Evolutionary conservation across 2,329 filamentous ascomycete species (phyloP).

Genomic region (Didymella glomerata): DNA sequence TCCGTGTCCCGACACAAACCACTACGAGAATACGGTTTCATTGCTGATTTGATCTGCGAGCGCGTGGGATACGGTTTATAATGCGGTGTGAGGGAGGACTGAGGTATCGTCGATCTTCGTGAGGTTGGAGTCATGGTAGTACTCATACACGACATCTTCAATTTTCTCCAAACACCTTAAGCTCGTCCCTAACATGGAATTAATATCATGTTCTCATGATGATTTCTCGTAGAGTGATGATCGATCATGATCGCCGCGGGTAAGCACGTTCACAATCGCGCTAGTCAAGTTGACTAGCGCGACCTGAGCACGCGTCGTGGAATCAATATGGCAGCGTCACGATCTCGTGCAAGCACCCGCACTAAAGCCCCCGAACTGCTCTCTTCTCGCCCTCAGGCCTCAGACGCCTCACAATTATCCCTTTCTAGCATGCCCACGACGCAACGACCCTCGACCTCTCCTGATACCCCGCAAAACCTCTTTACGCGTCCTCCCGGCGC

Average conservation of each 20-base stretch:
- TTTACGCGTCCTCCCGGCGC: constrained; percentile 40
- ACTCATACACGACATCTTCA: no score
- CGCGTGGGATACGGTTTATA: no score
- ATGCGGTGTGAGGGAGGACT: no score
- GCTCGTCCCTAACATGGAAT: no score
- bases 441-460: constrained; percentile 30
- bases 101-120: no score
- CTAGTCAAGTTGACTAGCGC: constrained; percentile 30
- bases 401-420: constrained; percentile 31
- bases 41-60: no score
- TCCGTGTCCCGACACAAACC: no score
- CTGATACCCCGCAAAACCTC: constrained; percentile 26
- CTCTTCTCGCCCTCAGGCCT: constrained; percentile 25
- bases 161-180: no score
- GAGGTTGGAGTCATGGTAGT: no score
- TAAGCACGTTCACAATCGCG: constrained; percentile 32
- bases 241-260: constrained; percentile 24
- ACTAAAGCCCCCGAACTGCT: constrained; percentile 35
- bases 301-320: constrained; percentile 24
- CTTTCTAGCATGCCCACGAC: constrained; percentile 21
- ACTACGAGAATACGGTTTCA: no score
- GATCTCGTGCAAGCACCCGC: constrained; percentile 36
- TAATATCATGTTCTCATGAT: neutral
- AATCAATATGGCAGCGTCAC: constrained; percentile 28
- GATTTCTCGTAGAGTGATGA: neutral